Conservation (phyloP, 129 eudicot genomes). For the Artemisia tridentata region DNA sequence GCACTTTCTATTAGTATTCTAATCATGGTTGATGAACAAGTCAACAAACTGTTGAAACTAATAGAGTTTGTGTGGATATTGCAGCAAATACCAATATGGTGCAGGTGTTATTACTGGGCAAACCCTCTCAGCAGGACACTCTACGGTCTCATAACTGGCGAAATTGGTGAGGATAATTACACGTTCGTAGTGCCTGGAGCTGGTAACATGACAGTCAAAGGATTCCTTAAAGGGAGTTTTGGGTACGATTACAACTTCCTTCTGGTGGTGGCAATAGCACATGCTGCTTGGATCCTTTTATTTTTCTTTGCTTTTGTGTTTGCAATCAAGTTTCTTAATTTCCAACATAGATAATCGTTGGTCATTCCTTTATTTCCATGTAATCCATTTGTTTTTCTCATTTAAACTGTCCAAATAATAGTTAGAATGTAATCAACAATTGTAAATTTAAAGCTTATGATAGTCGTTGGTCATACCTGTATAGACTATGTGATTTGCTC, state of each 20-base stretch:
- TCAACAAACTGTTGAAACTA: not conserved
- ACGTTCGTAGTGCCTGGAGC: conserved; percentile 20
- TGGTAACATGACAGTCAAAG: conserved; percentile 7
- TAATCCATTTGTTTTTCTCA: too few relatives aligned
- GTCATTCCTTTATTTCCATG: too few relatives aligned
- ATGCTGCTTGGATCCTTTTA: conserved; percentile 29
- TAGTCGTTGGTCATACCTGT: too few relatives aligned
- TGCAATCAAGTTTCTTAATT: conserved; percentile 40
- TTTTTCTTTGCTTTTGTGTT: conserved; percentile 32
- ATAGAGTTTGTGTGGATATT: not conserved
- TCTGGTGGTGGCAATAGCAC: conserved; percentile 25
- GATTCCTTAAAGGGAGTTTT: conserved; percentile 15
- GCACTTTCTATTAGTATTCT: not conserved
- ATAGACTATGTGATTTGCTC: too few relatives aligned
- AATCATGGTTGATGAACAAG: too few relatives aligned
- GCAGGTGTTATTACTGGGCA: conserved; percentile 42
- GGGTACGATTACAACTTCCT: conserved; percentile 37
- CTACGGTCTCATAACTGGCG: conserved; percentile 28
- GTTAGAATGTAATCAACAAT: too few relatives aligned
- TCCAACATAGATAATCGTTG: conserved; percentile 28
- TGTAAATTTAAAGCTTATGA: too few relatives aligned
- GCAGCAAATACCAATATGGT: conserved; percentile 39
- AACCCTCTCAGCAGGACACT: conserved; percentile 32
- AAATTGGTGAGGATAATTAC: conserved; percentile 14
- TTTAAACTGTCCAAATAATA: too few relatives aligned